Conservation (phyloP, 108 stramenopile species). For the Cyclotella distinguenda region DNA sequence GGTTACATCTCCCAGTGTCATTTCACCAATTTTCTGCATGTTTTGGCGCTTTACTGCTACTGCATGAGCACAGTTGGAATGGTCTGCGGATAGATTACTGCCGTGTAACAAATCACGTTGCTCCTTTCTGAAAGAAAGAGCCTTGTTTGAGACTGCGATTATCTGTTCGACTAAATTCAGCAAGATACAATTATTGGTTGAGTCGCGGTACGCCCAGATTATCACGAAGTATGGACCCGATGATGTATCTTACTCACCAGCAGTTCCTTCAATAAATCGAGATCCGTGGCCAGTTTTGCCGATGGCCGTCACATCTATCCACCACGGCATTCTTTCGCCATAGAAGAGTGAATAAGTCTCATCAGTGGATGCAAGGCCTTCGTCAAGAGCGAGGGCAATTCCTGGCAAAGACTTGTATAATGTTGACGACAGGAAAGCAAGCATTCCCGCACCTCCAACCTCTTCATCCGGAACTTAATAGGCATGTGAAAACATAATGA, state of each 20-base stretch:
- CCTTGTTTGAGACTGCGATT: slow-evolving; percentile 79
- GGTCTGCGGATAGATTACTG: slow-evolving; percentile 22
- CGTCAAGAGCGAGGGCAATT: slow-evolving; percentile 86
- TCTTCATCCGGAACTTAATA: slow-evolving; percentile 37
- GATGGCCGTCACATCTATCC: slow-evolving; percentile 83
- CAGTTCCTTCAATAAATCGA: slow-evolving; percentile 92
- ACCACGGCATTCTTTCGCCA: slow-evolving; percentile 91
- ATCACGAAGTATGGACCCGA: too few species aligned
- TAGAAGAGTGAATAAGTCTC: slow-evolving; percentile 92
- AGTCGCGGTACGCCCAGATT: too few species aligned
- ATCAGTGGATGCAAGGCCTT: slow-evolving; percentile 80
- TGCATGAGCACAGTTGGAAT: slow-evolving; percentile 78
- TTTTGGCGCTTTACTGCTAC: slow-evolving; percentile 56
- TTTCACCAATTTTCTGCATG: slow-evolving; percentile 54
- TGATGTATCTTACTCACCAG: slow-evolving; percentile 27
- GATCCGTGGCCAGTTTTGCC: slow-evolving; percentile 95
- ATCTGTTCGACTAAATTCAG: slow-evolving; percentile 93
- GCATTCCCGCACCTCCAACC: slow-evolving; percentile 60
- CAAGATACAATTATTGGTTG: too few species aligned
- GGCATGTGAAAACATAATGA: background rate
- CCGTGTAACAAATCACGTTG: slow-evolving; percentile 81
- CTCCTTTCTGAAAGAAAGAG: slow-evolving; percentile 81
- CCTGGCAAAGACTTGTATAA: slow-evolving; percentile 54
- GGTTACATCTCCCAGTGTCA: slow-evolving; percentile 93
- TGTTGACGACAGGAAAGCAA: slow-evolving; percentile 49